Evolutionary conservation across 129 eudicot genomes (phyloP), one percentile per base, ranked within the genome.

Genomic region (Tagetes patula): DNA sequence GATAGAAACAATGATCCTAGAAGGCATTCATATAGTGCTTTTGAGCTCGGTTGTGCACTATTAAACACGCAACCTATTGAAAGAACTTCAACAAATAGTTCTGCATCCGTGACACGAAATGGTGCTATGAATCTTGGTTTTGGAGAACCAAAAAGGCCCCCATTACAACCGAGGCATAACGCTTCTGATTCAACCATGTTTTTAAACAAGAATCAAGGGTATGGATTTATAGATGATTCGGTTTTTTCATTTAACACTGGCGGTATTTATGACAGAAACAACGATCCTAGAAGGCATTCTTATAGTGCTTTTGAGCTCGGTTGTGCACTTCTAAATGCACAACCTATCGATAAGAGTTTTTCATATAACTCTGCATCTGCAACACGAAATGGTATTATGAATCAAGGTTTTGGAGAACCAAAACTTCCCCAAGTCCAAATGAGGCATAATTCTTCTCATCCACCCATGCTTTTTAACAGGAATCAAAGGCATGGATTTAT

Each of bases 121-220:
- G 68, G 14, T 34, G 52, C 71, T 47, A 10, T 7, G 33, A 65
- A 30, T 75, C 41, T 27, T 58, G 68, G 76, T 41, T 59, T 79
- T 5, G 75, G 48, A 61, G 89, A 79, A 47, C 78, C 64, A 55
- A 74, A 81, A 3, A 67, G 71, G 82, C 74, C 72, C 42, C 66
- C 80, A 46, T 55, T 41, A 53, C 31, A 65, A 37, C n/a, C 33
- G 1, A 52, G 62, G 61, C n/a, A 41, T 14, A 36, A 20, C 38
- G 7, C 45, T n/a, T 70, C 64, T 37, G 49, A 11, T 50, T 36
- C 34, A 13, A 6, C 10, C 31, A 8, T 48, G 66, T 40, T 54
- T 31, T 56, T 54, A 9, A 38, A 66, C 30, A 53, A 6, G 79
- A 65, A 8, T 75, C 47, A 55, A 0, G 67, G 58, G 38, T 33